Conservation (phyloP, 768 basidiomycete species). For the Boletus pseudo-olivaceus region DNA sequence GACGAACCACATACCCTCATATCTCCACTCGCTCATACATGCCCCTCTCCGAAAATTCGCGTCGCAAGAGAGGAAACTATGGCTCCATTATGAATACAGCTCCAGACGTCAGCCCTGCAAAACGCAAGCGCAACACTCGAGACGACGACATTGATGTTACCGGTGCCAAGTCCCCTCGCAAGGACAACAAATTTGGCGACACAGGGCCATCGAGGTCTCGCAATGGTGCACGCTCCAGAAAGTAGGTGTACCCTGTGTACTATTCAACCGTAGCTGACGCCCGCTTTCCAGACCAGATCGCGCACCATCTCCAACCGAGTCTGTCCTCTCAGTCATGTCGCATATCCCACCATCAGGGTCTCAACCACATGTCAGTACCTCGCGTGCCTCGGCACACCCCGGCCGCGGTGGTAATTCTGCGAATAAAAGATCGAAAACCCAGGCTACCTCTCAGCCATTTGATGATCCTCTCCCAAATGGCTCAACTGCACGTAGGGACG, state of each 20-base stretch:
- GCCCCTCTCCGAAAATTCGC: conserved; percentile 66
- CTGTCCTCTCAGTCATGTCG: conserved; percentile 66
- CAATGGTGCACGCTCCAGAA: conserved; percentile 54
- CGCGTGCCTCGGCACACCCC: conserved; percentile 29
- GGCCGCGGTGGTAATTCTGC: conserved; percentile 31
- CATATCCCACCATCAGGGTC: conserved; percentile 45
- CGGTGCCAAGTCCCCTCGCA: conserved; percentile 57
- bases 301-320: conserved; percentile 68
- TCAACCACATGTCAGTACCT: conserved; percentile 26
- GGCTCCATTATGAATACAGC: conserved; percentile 49
- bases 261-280: not conserved
- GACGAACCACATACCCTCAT: conserved; percentile 73
- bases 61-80: conserved; percentile 55
- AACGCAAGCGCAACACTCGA: conserved; percentile 54
- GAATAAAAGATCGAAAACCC: conserved; percentile 43
- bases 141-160: conserved; percentile 63
- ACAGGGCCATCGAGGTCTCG: conserved; percentile 43
- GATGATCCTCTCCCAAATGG: conserved; percentile 41
- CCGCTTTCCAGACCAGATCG: conserved; percentile 51
- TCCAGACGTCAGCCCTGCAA: conserved; percentile 60
- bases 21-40: conserved; percentile 66
- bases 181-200: conserved; percentile 48
- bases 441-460: conserved; percentile 37
- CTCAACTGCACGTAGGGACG: conserved; percentile 37
- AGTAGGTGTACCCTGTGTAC: conserved; percentile 39